A percentile compares a stretch with the other conserved stretches of the same genome.
Conservation (phyloP, 805 yeast species). For the Nakazawaea populi region DNA sequence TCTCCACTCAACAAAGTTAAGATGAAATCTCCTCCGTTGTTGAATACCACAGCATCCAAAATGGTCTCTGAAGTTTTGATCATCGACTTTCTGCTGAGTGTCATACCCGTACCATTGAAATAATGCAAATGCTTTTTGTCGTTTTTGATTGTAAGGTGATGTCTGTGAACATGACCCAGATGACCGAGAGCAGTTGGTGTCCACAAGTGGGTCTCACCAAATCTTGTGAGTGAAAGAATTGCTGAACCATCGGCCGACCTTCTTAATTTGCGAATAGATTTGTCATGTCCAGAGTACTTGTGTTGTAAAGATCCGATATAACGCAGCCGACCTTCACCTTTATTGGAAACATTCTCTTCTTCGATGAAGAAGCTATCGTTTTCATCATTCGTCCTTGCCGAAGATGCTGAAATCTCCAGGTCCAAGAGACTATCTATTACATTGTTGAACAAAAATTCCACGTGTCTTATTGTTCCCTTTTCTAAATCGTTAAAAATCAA, state of each 20-base stretch:
- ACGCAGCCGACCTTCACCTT: not conserved
- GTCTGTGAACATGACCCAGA: not conserved
- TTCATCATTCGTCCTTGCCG: not conserved
- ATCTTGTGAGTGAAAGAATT: conserved; percentile 53
- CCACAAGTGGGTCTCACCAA: conserved; percentile 62
- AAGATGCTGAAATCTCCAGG: not conserved
- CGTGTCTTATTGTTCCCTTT: conserved; percentile 27
- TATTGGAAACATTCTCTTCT: not conserved
- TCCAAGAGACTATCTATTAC: conserved; percentile 18
- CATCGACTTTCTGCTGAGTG: conserved; percentile 28
- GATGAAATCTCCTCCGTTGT: conserved; percentile 37
- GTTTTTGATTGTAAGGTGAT: not conserved
- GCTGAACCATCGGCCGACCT: conserved; percentile 66
- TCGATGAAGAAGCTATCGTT: not conserved
- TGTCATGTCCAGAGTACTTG: conserved; percentile 80
- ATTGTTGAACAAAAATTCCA: conserved; percentile 25
- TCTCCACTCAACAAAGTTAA: conserved; percentile 36
- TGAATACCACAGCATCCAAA: conserved; percentile 39
- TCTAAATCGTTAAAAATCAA: conserved; percentile 39
- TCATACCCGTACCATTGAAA: conserved; percentile 10
- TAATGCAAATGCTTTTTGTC: conserved; percentile 7
- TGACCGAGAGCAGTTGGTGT: conserved; percentile 27
- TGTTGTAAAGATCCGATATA: conserved; percentile 33
- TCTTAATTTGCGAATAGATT: conserved; percentile 62
- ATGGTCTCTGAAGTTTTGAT: conserved; percentile 41